These are phyloP conservation scores for Termitomyces sp. DNA, from an alignment of 768 basidiomycete species.

Conservation along the genomic window DNA sequence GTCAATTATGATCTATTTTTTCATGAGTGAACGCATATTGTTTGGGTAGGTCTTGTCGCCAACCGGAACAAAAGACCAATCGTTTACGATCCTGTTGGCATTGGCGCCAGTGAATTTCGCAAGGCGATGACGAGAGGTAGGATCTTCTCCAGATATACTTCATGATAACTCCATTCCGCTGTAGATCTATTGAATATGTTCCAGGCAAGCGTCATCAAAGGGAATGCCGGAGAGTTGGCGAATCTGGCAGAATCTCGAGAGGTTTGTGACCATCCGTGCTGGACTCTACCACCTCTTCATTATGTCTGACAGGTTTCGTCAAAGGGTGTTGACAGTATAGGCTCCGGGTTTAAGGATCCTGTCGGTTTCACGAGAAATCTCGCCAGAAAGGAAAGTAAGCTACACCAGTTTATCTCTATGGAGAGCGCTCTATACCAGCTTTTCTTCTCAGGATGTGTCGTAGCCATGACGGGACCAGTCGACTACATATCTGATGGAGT, in stretches of 20 bases:
- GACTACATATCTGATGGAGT: conserved; percentile 86
- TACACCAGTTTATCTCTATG: background rate
- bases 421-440: background rate
- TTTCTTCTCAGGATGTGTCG: conserved; percentile 58
- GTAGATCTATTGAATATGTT: conserved; percentile 66
- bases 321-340: conserved; percentile 84
- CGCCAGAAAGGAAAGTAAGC: conserved; percentile 70
- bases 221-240: conserved; percentile 87
- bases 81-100: conserved; percentile 89
- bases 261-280: conserved; percentile 28
- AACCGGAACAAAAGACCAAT: conserved; percentile 70
- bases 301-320: conserved; percentile 46
- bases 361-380: conserved; percentile 59
- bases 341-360: conserved; percentile 73
- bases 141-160: conserved; percentile 5
- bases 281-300: background rate
- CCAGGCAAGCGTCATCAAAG: conserved; percentile 91
- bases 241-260: conserved; percentile 71
- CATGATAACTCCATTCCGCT: conserved; percentile 38
- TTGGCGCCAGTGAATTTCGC: conserved; percentile 76
- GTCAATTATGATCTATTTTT: background rate
- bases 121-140: conserved; percentile 54
- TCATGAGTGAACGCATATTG: background rate
- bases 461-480: conserved; percentile 71
- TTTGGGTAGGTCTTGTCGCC: conserved; percentile 39